phyloP scores from a whole-genome alignment of 2,329 filamentous ascomycete genomes.

The Arthrobotrys musiformis region DNA sequence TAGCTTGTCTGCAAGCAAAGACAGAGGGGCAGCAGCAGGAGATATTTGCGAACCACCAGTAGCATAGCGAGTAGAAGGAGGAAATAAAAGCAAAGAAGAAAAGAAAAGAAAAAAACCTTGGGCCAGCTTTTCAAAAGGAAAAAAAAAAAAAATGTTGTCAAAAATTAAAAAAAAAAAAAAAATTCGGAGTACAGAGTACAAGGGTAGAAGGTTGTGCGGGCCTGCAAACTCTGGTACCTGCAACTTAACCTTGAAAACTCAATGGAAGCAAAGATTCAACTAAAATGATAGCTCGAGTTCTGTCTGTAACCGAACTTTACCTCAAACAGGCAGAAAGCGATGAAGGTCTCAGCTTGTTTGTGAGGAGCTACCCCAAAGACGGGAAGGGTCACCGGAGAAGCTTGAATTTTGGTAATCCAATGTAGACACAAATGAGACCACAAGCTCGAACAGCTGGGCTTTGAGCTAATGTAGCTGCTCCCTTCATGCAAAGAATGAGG shows the following conservation, averaged over 20 bases:
- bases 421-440: constrained; percentile 22
- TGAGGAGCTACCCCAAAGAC: constrained; percentile 48
- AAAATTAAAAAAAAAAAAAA: constrained; percentile 8
- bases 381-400: constrained; percentile 44
- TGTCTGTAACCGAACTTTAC: constrained; percentile 51
- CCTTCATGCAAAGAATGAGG: constrained; percentile 49
- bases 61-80: neutral
- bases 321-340: constrained; percentile 56
- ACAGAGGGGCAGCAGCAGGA: constrained; percentile 27
- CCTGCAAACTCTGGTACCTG: constrained; percentile 51
- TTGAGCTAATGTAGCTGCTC: constrained; percentile 35
- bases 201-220: constrained; percentile 44
- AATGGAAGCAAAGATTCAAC: constrained; percentile 35
- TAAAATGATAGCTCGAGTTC: constrained; percentile 25
- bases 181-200: constrained; percentile 45
- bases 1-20: constrained; percentile 32
- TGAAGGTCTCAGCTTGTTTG: constrained; percentile 51
- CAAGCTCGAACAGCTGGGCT: constrained; percentile 41
- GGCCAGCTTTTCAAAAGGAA: constrained; percentile 32
- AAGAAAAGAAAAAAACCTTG: constrained; percentile 20
- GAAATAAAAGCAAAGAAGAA: neutral
- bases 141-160: too few relatives aligned
- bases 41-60: constrained; percentile 9
- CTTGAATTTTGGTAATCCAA: constrained; percentile 20
- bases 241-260: constrained; percentile 47